A percentile compares a stretch with the other conserved stretches of the same genome.
Evolutionary conservation across 441 rosid species (phyloP).

Genomic region (Gossypium lobatum): DNA sequence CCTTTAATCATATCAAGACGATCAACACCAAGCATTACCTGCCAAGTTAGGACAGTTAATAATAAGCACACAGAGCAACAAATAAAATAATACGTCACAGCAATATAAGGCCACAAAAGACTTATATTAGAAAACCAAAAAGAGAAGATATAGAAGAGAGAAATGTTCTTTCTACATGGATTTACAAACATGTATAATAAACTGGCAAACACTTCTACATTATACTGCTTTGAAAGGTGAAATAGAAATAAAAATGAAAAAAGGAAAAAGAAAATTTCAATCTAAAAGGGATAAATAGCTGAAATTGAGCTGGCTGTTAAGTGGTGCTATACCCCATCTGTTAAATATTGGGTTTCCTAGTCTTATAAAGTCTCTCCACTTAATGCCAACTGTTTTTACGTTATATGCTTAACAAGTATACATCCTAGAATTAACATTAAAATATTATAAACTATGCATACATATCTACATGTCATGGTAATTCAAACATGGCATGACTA

Average conservation of each 20-base stretch:
- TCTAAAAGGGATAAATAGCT: neutral
- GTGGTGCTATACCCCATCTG: neutral
- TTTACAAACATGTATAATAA: neutral
- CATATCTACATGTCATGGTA: neutral
- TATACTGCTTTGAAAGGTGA: neutral
- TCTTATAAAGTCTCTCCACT: neutral
- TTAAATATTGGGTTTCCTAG: neutral
- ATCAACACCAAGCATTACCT: constrained; percentile 99
- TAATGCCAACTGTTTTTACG: neutral
- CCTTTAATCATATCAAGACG: constrained; percentile 99
- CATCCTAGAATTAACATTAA: neutral
- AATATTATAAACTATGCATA: neutral
- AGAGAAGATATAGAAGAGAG: neutral
- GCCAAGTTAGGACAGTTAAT: constrained; percentile 20
- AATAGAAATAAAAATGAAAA: neutral
- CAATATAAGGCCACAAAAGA: neutral
- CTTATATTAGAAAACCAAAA: neutral
- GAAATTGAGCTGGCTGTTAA: neutral
- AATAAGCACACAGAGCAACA: constrained; percentile 2
- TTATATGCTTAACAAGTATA: neutral
- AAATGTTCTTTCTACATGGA: constrained; percentile 5
- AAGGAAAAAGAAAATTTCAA: neutral
- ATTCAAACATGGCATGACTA: neutral
- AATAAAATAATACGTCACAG: constrained; percentile 9
- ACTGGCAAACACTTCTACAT: neutral